phyloP scores from a whole-genome alignment of 441 rosid species.

The Populus tomentosa region DNA sequence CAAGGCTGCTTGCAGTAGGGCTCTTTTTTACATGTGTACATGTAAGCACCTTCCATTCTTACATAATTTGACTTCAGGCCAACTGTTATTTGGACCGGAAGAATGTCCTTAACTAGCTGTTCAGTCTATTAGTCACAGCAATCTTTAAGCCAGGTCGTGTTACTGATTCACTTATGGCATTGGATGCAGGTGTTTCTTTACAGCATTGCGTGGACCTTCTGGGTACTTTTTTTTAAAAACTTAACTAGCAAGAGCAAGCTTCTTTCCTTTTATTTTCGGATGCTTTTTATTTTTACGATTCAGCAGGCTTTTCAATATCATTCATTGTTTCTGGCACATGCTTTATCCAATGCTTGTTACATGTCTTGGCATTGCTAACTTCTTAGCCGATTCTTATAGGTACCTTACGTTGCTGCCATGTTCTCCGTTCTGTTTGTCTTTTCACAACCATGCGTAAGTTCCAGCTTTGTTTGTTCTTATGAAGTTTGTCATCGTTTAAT shows the following conservation, averaged over 20 bases:
- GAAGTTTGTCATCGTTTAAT: neutral
- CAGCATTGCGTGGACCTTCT: slow-evolving; percentile 75
- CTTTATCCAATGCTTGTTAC: neutral
- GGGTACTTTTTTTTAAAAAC: slow-evolving; percentile 46
- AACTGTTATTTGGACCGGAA: neutral
- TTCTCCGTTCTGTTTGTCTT: slow-evolving; percentile 58
- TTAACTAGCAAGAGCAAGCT: slow-evolving; percentile 3
- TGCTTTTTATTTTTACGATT: neutral
- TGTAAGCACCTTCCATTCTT: slow-evolving; percentile 39
- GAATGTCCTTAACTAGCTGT: neutral
- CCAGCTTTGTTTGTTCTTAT: neutral
- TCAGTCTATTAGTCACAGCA: neutral
- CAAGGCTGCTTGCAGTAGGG: slow-evolving; percentile 64
- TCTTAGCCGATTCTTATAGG: slow-evolving; percentile 36
- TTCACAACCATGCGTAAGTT: slow-evolving; percentile 75
- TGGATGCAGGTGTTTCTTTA: slow-evolving; percentile 67
- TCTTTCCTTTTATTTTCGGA: neutral
- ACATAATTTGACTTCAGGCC: neutral
- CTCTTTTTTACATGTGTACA: slow-evolving; percentile 66
- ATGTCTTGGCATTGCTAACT: slow-evolving; percentile 19
- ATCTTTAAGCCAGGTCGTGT: neutral
- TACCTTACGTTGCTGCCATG: slow-evolving; percentile 75
- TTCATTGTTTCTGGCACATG: neutral
- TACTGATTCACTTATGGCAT: slow-evolving; percentile 8
- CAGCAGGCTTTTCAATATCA: neutral